phyloP scores from a whole-genome alignment of 2,329 filamentous ascomycete genomes.

The Camillea tinctor region DNA sequence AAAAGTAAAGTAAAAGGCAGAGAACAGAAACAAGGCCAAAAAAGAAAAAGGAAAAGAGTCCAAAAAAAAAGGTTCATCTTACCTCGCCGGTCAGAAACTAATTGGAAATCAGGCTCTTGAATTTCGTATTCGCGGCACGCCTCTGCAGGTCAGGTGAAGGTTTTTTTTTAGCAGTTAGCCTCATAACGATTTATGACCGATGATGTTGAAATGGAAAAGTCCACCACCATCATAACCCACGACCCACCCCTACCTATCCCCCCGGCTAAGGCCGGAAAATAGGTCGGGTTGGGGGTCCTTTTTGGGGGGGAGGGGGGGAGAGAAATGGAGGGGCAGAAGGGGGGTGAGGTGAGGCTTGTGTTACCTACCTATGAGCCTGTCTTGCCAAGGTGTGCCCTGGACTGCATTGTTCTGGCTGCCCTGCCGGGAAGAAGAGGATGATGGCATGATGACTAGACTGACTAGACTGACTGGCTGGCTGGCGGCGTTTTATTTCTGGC shows the following conservation, averaged over 20 bases:
- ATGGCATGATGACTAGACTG: slow-evolving; percentile 25
- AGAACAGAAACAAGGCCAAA: slow-evolving; percentile 2
- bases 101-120: slow-evolving; percentile 60
- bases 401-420: slow-evolving; percentile 13
- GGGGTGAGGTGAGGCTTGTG: slow-evolving; percentile 4
- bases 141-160: slow-evolving; percentile 42
- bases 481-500: too few relatives aligned
- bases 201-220: not conserved
- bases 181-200: slow-evolving; percentile 11
- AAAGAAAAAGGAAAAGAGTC: not conserved
- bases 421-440: slow-evolving; percentile 16
- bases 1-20: too few relatives aligned
- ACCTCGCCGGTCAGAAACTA: slow-evolving; percentile 76
- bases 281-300: slow-evolving; percentile 7
- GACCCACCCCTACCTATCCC: too few relatives aligned
- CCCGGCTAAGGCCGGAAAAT: too few relatives aligned
- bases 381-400: slow-evolving; percentile 48
- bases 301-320: not conserved
- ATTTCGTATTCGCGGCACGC: slow-evolving; percentile 56
- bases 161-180: too few relatives aligned
- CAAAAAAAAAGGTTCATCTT: slow-evolving; percentile 10
- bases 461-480: slow-evolving; percentile 2
- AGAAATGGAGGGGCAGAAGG: too few relatives aligned
- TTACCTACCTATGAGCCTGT: slow-evolving; percentile 53
- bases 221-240: too few relatives aligned